A percentile compares a stretch with the other conserved stretches of the same genome.
Conservation (phyloP, 2,329 filamentous ascomycete species). For the Colletotrichum tamarilloi region DNA sequence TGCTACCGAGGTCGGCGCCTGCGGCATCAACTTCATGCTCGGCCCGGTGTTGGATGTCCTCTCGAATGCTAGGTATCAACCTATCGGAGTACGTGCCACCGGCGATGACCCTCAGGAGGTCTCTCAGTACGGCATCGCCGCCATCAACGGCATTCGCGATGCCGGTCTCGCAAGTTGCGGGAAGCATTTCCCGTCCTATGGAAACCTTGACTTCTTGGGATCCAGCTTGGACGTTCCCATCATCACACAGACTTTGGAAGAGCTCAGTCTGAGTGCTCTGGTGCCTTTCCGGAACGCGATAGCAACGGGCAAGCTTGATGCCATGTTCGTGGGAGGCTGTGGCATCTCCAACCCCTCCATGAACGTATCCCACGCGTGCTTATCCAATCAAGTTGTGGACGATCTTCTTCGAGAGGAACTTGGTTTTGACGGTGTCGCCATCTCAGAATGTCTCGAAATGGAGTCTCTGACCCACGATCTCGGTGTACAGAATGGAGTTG, state of each 20-base stretch:
- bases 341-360: conserved; percentile 91
- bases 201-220: conserved; percentile 92
- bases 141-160: conserved; percentile 92
- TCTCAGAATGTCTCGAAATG: conserved; percentile 97
- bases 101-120: conserved; percentile 96
- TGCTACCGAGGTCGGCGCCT: conserved; percentile 89
- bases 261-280: conserved; percentile 89
- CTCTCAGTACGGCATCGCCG: conserved; percentile 89
- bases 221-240: conserved; percentile 93
- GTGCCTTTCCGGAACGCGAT: conserved; percentile 94
- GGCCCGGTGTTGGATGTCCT: conserved; percentile 94
- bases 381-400: conserved; percentile 93
- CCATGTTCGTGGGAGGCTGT: conserved; percentile 96
- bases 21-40: conserved; percentile 95
- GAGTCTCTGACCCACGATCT: conserved; percentile 95
- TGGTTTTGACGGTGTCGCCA: conserved; percentile 89
- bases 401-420: conserved; percentile 89
- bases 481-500: conserved; percentile 94
- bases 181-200: conserved; percentile 97
- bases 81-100: conserved; percentile 87
- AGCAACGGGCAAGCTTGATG: conserved; percentile 81
- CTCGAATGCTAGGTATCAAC: conserved; percentile 92
- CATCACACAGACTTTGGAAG: conserved; percentile 93
- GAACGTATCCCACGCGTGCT: conserved; percentile 94
- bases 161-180: conserved; percentile 90